Percentiles rank a stretch among this genome's conserved stretches.
Evolutionary conservation across 257 asterid genomes (phyloP).

Genomic region (Eustoma russellianum): DNA sequence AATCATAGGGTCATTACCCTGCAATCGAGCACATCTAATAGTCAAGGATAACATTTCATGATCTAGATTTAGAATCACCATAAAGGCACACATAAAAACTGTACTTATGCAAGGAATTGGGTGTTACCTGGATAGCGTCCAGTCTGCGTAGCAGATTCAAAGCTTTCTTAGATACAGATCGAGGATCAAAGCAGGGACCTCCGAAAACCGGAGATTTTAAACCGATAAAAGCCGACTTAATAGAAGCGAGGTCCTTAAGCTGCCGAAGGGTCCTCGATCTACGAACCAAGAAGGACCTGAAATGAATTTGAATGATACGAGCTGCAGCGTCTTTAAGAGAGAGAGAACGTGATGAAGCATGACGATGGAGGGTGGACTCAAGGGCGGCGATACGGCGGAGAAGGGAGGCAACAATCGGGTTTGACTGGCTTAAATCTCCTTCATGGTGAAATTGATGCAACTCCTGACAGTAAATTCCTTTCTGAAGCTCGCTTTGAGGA

Average conservation of each 20-base stretch:
- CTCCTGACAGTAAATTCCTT: conserved; percentile 17
- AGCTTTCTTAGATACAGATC: conserved; percentile 31
- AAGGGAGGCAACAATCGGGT: conserved; percentile 44
- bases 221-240: conserved; percentile 39
- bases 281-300: conserved; percentile 65
- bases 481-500: conserved; percentile 13
- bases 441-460: conserved; percentile 3
- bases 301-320: conserved; percentile 63
- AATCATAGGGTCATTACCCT: conserved; percentile 85
- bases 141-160: conserved; percentile 47
- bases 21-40: conserved; percentile 13
- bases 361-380: conserved; percentile 49
- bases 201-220: conserved; percentile 48
- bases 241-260: conserved; percentile 63
- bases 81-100: background rate
- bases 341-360: conserved; percentile 23
- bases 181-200: conserved; percentile 29
- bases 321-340: conserved; percentile 76
- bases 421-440: conserved; percentile 9
- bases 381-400: conserved; percentile 69
- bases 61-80: background rate
- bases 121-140: conserved; percentile 51
- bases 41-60: background rate
- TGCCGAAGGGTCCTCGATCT: conserved; percentile 83
- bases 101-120: background rate